Base-by-base conservation (phyloP, 2,329 filamentous ascomycete species). In the Hymenoscyphus occultus region DNA sequence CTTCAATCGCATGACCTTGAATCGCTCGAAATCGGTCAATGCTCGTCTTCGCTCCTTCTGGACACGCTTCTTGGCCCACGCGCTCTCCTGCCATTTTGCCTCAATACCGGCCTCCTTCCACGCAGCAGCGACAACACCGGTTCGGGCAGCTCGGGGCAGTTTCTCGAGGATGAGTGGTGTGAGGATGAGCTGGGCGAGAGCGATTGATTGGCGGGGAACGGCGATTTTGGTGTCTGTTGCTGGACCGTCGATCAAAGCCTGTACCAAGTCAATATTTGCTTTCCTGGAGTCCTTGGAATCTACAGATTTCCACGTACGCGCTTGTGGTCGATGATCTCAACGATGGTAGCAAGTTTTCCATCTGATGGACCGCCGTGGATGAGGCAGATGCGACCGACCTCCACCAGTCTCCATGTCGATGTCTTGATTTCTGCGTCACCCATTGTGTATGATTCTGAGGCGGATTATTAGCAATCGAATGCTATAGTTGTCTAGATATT, bases 271-370 rank as follows among this genome's bases (percentile, higher is more conserved):
- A 73, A 67, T 72, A 69, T 70, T 65, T 35, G 51, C 40, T 22
- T 42, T 64, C n/a, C 61, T 13, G 54, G 58, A 48, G 39, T 39
- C 42, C 31, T 40, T 56, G 14, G 42, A 68, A 61, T 62, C 56
- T 22, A 42, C 32, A n/a, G 9, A 40, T 22, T 57, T 62, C n/a
- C 79, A 92, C 95, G 80, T 96, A 99, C 95, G 84, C 95, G 93
- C 89, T 97, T 97, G 90, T 99, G 94, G 85, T 99, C 95, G 84
- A 99, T 95, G 83, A 99, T 98, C 89, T 99, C 94, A 83, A 97
- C 93, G 78, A 99, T 94, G 77, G 89, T 85, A 77, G 93, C 96
- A 77, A 98, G 88, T 80, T 91, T 91, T 84, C 93, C 93, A 75
- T 84, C 91, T 76, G 89, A 88, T 78, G 93, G 90, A 79, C 86